Percentiles rank a stretch among this genome's conserved stretches.
phyloP scores from a whole-genome alignment of 2,329 filamentous ascomycete species.

The Fusarium buharicum region DNA sequence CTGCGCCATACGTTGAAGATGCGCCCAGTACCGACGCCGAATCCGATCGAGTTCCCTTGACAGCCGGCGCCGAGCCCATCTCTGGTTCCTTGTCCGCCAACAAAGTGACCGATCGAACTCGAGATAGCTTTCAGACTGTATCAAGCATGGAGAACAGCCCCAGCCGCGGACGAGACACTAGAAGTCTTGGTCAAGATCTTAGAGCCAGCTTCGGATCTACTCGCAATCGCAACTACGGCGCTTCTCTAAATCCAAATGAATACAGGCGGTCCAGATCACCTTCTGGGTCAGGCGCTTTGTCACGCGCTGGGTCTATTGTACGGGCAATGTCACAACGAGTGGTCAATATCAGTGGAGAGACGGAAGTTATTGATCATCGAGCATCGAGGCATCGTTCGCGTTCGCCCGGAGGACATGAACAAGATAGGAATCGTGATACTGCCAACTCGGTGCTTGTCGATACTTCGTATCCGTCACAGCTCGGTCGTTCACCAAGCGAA shows the following conservation, averaged over 20 bases:
- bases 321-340: slow-evolving; percentile 95
- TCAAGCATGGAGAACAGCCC: slow-evolving; percentile 67
- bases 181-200: slow-evolving; percentile 60
- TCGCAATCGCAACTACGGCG: slow-evolving; percentile 67
- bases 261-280: slow-evolving; percentile 69
- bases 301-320: slow-evolving; percentile 78
- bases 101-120: slow-evolving; percentile 54
- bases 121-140: slow-evolving; percentile 68
- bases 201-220: slow-evolving; percentile 67
- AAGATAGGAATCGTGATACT: slow-evolving; percentile 42
- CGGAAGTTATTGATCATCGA: slow-evolving; percentile 80
- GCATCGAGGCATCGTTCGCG: slow-evolving; percentile 69
- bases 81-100: slow-evolving; percentile 59
- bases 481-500: slow-evolving; percentile 57
- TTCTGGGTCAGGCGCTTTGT: slow-evolving; percentile 71
- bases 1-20: slow-evolving; percentile 52
- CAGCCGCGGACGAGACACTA: slow-evolving; percentile 63
- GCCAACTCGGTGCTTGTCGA: slow-evolving; percentile 55
- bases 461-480: slow-evolving; percentile 63
- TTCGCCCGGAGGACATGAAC: slow-evolving; percentile 60
- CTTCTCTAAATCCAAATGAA: slow-evolving; percentile 63
- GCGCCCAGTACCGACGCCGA: slow-evolving; percentile 55
- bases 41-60: slow-evolving; percentile 69
- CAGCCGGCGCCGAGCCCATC: slow-evolving; percentile 65
- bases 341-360: slow-evolving; percentile 95